Conservation (phyloP, 116 monocot genomes). For the Thalassia testudinum region DNA sequence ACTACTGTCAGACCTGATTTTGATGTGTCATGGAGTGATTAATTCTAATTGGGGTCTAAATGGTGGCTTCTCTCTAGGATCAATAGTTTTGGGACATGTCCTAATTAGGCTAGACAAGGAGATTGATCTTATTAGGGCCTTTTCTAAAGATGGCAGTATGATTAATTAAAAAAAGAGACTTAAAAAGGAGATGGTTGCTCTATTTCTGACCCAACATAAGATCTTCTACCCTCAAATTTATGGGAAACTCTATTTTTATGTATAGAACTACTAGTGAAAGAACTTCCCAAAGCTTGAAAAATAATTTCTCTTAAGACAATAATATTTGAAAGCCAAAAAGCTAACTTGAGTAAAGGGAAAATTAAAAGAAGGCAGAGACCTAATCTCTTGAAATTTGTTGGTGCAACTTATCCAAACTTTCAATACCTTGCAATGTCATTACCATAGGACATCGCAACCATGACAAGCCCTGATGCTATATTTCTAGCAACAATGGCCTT, state of each 20-base stretch:
- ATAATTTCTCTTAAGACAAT: constrained; percentile 87
- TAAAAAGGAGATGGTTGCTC: no score
- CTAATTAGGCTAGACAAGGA: no score
- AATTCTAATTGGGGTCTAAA: no score
- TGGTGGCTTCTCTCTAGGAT: no score
- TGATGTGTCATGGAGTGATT: no score
- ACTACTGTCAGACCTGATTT: no score
- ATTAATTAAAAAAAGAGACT: no score
- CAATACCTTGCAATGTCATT: constrained; percentile 92
- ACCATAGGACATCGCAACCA: constrained; percentile 77
- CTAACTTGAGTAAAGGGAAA: constrained; percentile 49
- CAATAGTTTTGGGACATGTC: no score
- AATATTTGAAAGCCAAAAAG: constrained; percentile 94
- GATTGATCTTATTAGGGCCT: no score
- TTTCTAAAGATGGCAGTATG: no score
- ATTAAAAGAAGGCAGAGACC: background rate
- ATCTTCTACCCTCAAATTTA: constrained; percentile 15
- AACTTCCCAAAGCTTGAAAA: constrained; percentile 55
- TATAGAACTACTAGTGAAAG: constrained; percentile 9
- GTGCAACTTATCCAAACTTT: no score
- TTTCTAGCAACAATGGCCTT: constrained; percentile 79
- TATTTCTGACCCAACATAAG: no score
- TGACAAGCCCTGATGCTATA: constrained; percentile 69
- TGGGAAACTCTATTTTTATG: constrained; percentile 38
- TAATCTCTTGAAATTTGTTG: background rate